Evolutionary conservation across 108 stramenopile genomes (phyloP).

Genomic region (Stephanodiscus minutulus): DNA sequence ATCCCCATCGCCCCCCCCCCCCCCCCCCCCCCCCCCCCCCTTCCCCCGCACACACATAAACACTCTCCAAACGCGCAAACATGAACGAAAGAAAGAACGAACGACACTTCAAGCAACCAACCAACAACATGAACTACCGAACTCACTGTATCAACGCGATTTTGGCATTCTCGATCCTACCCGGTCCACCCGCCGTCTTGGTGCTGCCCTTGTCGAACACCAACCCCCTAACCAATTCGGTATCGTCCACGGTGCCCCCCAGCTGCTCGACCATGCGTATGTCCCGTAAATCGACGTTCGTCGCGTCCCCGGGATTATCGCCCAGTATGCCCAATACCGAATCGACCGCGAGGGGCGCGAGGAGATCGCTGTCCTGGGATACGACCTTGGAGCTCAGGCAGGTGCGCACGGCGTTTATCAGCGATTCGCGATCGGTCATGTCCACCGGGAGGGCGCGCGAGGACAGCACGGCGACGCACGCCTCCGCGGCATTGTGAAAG

Average conservation of each 20-base stretch:
- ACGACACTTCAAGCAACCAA: too few species aligned
- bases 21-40: neutral
- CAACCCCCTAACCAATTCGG: constrained; percentile 95
- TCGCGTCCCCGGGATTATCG: constrained; percentile 53
- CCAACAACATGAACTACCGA: too few species aligned
- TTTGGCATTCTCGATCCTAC: constrained; percentile 93
- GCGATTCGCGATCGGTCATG: constrained; percentile 78
- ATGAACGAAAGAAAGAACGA: too few species aligned
- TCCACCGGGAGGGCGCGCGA: constrained; percentile 78
- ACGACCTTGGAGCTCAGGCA: constrained; percentile 97
- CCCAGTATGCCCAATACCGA: constrained; percentile 93
- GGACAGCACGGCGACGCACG: constrained; percentile 65
- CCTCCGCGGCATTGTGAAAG: constrained; percentile 83
- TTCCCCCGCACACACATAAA: neutral
- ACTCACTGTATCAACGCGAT: constrained; percentile 89
- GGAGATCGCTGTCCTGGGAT: constrained; percentile 90
- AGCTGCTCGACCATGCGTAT: constrained; percentile 97
- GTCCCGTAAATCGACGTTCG: constrained; percentile 95
- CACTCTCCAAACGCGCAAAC: neutral
- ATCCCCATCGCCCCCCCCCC: neutral
- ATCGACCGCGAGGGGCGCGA: constrained; percentile 98
- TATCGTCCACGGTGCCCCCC: constrained; percentile 99
- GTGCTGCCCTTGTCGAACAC: constrained; percentile 94
- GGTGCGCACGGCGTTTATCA: constrained; percentile 93
- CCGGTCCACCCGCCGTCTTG: constrained; percentile 94